Evolutionary conservation across 371 early-diverging fungal species (phyloP).

Genomic region (Circinella umbellata): DNA sequence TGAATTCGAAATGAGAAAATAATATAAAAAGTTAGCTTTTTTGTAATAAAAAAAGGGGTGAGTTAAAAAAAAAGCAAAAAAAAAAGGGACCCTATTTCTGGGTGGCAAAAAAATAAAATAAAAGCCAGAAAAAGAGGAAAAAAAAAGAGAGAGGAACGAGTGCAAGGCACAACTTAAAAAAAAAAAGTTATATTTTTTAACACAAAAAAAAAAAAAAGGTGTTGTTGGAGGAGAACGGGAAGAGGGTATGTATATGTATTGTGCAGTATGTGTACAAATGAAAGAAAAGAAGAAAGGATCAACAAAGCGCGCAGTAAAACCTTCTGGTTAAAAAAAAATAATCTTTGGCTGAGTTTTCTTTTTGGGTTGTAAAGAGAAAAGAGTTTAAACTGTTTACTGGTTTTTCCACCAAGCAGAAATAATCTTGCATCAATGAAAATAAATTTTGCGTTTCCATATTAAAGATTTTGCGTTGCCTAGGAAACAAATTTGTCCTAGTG

Average conservation of each 20-base stretch:
- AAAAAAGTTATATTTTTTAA: no score
- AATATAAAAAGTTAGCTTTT: not conserved
- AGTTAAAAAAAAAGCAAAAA: not conserved
- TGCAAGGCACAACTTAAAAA: not conserved
- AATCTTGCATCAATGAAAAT: no score
- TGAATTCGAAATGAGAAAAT: not conserved
- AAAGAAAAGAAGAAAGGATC: conserved; percentile 8
- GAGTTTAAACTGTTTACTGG: no score
- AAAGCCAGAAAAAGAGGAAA: not conserved
- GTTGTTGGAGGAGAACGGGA: not conserved
- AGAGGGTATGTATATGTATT: not conserved
- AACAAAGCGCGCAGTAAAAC: conserved; percentile 8
- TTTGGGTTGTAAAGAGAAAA: not conserved
- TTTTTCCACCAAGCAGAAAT: no score
- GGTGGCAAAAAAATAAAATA: conserved; percentile 7
- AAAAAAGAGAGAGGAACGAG: conserved; percentile 5
- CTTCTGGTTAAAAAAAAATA: not conserved
- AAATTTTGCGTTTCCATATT: no score
- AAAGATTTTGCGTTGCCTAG: no score
- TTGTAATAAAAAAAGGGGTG: not conserved
- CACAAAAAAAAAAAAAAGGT: not conserved
- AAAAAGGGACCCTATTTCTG: conserved; percentile 1
- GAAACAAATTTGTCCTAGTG: no score
- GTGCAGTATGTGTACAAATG: not conserved
- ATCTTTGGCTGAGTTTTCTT: conserved; percentile 10